These are phyloP conservation scores for Penicillium paradoxum DNA, from an alignment of 495 filamentous ascomycete genomes.

Conservation along the genomic window DNA sequence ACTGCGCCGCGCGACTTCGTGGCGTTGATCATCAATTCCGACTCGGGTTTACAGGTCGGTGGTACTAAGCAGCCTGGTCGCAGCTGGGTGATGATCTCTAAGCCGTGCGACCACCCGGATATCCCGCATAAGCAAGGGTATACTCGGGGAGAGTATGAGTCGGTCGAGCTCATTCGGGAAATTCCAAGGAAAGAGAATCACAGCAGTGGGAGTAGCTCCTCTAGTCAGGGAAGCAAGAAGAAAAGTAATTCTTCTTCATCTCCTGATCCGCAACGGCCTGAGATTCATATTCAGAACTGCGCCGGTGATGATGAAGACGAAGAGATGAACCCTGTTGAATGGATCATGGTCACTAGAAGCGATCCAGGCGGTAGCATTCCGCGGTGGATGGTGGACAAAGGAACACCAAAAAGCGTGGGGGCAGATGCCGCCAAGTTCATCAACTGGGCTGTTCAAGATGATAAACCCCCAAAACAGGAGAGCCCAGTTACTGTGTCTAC, in stretches of 20 bases:
- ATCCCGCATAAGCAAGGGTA: constrained; percentile 62
- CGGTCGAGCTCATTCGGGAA: constrained; percentile 86
- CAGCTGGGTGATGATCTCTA: constrained; percentile 82
- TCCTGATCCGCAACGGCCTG: constrained; percentile 19
- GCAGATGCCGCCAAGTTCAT: constrained; percentile 80
- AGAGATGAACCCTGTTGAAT: constrained; percentile 71
- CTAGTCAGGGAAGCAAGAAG: constrained; percentile 1
- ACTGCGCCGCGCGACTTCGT: constrained; percentile 87
- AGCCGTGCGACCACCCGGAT: constrained; percentile 72
- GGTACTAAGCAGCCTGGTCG: constrained; percentile 31
- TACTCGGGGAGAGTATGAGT: constrained; percentile 83
- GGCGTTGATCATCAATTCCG: constrained; percentile 59
- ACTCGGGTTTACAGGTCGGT: constrained; percentile 23
- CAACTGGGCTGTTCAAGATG: constrained; percentile 66
- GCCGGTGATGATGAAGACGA: constrained; percentile 44
- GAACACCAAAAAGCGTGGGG: constrained; percentile 79
- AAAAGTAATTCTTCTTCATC: constrained; percentile 3
- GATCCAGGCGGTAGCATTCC: constrained; percentile 92
- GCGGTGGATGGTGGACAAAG: constrained; percentile 89
- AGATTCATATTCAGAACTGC: constrained; percentile 21
- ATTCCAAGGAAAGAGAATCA: constrained; percentile 44
- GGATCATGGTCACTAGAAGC: constrained; percentile 95
- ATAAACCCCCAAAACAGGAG: constrained; percentile 37
- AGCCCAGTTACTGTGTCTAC: constrained; percentile 10
- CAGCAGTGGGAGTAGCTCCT: constrained; percentile 1